Evolutionary conservation across 2,329 filamentous ascomycete genomes (phyloP).

Genomic region (Orbilia brochopaga): DNA sequence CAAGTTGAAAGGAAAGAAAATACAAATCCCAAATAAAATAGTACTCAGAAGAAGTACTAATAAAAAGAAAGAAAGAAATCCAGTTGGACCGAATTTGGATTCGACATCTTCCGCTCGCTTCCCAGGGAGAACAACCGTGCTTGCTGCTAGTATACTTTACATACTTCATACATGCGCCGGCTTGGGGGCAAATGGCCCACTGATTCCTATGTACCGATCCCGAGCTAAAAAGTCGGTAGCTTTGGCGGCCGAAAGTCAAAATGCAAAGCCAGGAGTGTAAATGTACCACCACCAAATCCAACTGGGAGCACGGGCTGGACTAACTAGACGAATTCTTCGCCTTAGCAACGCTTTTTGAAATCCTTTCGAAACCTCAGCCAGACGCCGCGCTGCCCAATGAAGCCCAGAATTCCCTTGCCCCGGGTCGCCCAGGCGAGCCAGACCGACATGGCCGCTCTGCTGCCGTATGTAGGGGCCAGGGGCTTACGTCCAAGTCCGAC

Average conservation of each 20-base stretch:
- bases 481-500: neutral
- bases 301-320: neutral
- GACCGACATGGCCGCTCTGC: slow-evolving; percentile 4
- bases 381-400: slow-evolving; percentile 44
- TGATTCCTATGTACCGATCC: neutral
- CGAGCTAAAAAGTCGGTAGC: neutral
- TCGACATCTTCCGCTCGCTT: slow-evolving; percentile 5
- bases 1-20: neutral
- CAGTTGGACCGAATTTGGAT: neutral
- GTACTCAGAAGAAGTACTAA: no score
- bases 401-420: slow-evolving; percentile 35
- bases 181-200: neutral
- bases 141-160: no score
- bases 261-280: neutral
- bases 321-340: neutral
- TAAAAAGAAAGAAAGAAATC: no score
- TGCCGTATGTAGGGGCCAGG: slow-evolving; percentile 19
- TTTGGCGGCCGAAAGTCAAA: neutral
- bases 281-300: neutral
- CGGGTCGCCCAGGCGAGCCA: slow-evolving; percentile 12
- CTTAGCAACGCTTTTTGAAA: slow-evolving; percentile 38
- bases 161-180: no score
- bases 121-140: neutral
- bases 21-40: neutral
- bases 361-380: slow-evolving; percentile 51